A percentile compares a stretch with the other conserved stretches of the same genome.
phyloP scores from a whole-genome alignment of 1,284 basidiomycete species.

The Stereum hirsutum region DNA sequence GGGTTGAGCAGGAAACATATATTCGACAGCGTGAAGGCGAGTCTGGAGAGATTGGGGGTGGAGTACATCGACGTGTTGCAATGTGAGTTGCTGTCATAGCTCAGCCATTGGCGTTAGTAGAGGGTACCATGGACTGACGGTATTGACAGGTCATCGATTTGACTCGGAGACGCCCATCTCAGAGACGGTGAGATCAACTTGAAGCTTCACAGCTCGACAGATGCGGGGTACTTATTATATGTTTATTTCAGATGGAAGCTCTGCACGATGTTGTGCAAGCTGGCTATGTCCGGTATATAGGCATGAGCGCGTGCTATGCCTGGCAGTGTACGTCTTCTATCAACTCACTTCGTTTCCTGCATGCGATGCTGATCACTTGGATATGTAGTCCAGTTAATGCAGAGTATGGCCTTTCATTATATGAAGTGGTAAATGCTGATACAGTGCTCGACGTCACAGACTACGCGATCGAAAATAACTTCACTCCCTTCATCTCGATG shows the following conservation, averaged over 20 bases:
- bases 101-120: no score
- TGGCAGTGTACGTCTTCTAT: constrained; percentile 1
- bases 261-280: constrained; percentile 2
- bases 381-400: neutral
- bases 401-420: neutral
- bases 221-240: no score
- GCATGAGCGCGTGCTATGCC: constrained; percentile 4
- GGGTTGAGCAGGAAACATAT: no score
- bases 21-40: constrained; percentile 33
- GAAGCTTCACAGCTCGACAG: no score
- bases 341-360: no score
- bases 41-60: constrained; percentile 12
- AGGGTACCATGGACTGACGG: no score
- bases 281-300: constrained; percentile 4
- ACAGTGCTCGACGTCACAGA: no score
- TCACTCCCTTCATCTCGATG: constrained; percentile 44
- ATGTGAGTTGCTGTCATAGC: neutral
- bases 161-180: neutral
- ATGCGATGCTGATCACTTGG: neutral
- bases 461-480: constrained; percentile 24
- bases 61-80: neutral
- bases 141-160: neutral
- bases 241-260: constrained; percentile 1
- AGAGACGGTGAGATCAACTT: no score
- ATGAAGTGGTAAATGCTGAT: neutral